Evolutionary conservation across 1,284 basidiomycete genomes (phyloP).

Genomic region (Ustilago shanxiensis): DNA sequence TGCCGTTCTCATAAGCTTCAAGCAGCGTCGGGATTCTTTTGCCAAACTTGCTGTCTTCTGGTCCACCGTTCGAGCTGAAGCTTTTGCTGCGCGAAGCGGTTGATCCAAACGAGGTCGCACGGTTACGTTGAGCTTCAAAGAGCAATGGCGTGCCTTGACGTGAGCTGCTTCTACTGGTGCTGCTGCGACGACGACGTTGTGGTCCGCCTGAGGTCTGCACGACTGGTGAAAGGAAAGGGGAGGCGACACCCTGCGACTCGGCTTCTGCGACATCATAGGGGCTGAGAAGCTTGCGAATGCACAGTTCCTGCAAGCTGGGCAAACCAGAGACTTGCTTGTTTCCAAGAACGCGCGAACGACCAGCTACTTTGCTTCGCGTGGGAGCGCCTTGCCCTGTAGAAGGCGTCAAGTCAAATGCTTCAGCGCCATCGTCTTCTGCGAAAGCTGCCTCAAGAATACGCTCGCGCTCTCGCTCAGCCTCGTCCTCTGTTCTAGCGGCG

Average conservation of each 20-base stretch:
- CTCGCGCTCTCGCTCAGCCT: slow-evolving; percentile 37
- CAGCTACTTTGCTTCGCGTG: slow-evolving; percentile 27
- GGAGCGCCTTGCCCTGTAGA: slow-evolving; percentile 16
- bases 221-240: slow-evolving; percentile 45
- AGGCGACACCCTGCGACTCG: slow-evolving; percentile 31
- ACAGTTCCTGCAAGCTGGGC: slow-evolving; percentile 57
- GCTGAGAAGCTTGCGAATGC: slow-evolving; percentile 59
- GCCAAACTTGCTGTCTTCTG: slow-evolving; percentile 40
- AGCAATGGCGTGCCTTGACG: slow-evolving; percentile 26
- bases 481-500: no score
- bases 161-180: slow-evolving; percentile 33
- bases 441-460: slow-evolving; percentile 53
- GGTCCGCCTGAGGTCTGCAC: slow-evolving; percentile 26
- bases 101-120: slow-evolving; percentile 36
- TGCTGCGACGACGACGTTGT: slow-evolving; percentile 33
- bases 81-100: slow-evolving; percentile 35
- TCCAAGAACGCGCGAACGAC: slow-evolving; percentile 47
- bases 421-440: slow-evolving; percentile 38
- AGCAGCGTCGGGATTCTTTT: slow-evolving; percentile 51
- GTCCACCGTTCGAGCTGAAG: slow-evolving; percentile 49
- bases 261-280: slow-evolving; percentile 38
- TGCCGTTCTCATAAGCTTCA: slow-evolving; percentile 64
- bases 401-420: slow-evolving; percentile 31
- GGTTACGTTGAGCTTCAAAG: slow-evolving; percentile 25
- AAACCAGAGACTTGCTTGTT: slow-evolving; percentile 25